These are phyloP conservation scores for Clarireedia monteithiana DNA, from an alignment of 2,329 filamentous ascomycete species.

Conservation along the genomic window DNA sequence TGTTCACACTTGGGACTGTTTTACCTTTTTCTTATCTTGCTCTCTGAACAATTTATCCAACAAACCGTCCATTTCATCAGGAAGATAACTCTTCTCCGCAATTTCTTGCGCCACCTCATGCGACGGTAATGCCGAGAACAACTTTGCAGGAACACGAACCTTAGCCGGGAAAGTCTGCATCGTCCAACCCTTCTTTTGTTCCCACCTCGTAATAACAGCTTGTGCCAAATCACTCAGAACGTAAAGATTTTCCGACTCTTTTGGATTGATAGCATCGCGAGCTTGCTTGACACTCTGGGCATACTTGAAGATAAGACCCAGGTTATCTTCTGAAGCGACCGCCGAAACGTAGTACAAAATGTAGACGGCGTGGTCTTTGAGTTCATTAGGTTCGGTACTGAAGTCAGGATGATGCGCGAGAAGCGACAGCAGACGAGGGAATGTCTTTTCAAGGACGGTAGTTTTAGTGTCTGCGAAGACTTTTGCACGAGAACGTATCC, in stretches of 20 bases:
- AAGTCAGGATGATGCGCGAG: slow-evolving; percentile 94
- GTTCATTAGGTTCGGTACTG: slow-evolving; percentile 52
- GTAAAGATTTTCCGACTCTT: slow-evolving; percentile 68
- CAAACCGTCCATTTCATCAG: slow-evolving; percentile 64
- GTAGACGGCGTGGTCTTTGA: slow-evolving; percentile 80
- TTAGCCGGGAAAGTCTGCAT: slow-evolving; percentile 79
- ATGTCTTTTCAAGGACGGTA: slow-evolving; percentile 68
- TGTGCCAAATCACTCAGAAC: slow-evolving; percentile 83
- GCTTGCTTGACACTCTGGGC: slow-evolving; percentile 90
- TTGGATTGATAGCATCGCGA: slow-evolving; percentile 64
- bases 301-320: slow-evolving; percentile 84
- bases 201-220: slow-evolving; percentile 73
- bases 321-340: slow-evolving; percentile 77
- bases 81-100: slow-evolving; percentile 76
- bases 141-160: slow-evolving; percentile 67
- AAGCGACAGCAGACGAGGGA: slow-evolving; percentile 77
- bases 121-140: slow-evolving; percentile 68
- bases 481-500: slow-evolving; percentile 75
- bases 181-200: slow-evolving; percentile 77
- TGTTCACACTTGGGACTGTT: slow-evolving; percentile 14
- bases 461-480: slow-evolving; percentile 52
- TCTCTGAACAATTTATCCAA: slow-evolving; percentile 58
- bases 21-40: slow-evolving; percentile 51
- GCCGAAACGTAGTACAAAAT: slow-evolving; percentile 81
- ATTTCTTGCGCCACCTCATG: slow-evolving; percentile 78